Evolutionary conservation across 768 basidiomycete genomes (phyloP).

Genomic region (Trametes villosa): DNA sequence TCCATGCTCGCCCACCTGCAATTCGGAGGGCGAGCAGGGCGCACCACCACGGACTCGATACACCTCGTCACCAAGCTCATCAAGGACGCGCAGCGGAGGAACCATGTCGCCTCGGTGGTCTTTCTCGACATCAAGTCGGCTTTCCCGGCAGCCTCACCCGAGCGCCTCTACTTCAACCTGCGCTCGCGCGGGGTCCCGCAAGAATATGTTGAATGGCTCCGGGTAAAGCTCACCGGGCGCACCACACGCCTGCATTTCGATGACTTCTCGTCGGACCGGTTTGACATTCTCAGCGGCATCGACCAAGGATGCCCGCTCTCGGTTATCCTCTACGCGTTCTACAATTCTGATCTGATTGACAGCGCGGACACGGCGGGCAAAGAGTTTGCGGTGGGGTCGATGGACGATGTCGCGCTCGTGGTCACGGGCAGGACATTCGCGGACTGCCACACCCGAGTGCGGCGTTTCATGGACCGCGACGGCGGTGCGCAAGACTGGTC

Average conservation of each 20-base stretch:
- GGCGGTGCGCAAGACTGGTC: too few species aligned
- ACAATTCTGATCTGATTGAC: too few species aligned
- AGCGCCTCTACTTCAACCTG: constrained; percentile 22
- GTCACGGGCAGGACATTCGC: too few species aligned
- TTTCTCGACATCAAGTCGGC: constrained; percentile 41
- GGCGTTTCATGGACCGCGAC: too few species aligned
- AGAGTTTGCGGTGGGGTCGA: too few species aligned
- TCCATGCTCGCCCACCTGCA: constrained; percentile 19
- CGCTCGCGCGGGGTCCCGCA: too few species aligned
- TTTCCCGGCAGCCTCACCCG: constrained; percentile 28
- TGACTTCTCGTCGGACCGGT: constrained; percentile 25
- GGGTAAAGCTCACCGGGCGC: constrained; percentile 22
- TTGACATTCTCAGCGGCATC: constrained; percentile 32
- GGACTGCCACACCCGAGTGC: too few species aligned
- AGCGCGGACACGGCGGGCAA: too few species aligned
- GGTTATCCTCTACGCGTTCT: constrained; percentile 34
- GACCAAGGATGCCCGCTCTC: too few species aligned
- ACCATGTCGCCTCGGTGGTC: constrained; percentile 36
- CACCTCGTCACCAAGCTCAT: constrained; percentile 28
- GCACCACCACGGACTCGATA: constrained; percentile 32
- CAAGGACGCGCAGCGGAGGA: constrained; percentile 28
- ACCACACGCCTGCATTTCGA: constrained; percentile 31
- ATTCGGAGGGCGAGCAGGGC: constrained; percentile 25
- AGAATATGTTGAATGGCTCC: constrained; percentile 24
- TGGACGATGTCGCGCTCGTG: too few species aligned